Base-by-base conservation (phyloP, 2,329 filamentous ascomycete genomes). In the Reticulascus tulasneorum region DNA sequence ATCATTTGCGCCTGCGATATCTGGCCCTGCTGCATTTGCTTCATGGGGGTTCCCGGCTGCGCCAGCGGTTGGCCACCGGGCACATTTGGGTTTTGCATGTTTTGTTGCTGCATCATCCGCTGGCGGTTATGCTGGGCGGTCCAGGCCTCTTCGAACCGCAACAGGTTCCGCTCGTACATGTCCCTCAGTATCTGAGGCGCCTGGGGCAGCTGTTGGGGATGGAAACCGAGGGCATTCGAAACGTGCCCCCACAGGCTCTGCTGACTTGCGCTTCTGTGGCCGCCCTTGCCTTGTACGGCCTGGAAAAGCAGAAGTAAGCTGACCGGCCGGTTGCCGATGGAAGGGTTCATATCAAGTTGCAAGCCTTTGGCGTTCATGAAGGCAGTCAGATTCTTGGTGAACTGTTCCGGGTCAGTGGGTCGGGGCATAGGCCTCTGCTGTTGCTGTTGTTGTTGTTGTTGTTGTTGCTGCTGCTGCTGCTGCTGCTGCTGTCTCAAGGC, bases 221-320 rank as follows among this genome's bases (percentile, higher is more conserved):
- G 69, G 30, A 87, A 77, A 5, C 75, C 73, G 31, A 89, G 58
- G 20, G 73, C 65, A 38, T 79, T 75, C 2, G 86, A 82, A 36
- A 96, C 70, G 32, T 79, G 74, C 2, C 71, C 68, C 93, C 93
- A 97, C 38, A 73, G 71, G 45, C 87, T 86, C 17, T 70, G 69
- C 17, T 75, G 73, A 0, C 79, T 82, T 4, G 94, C 79, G 42
- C 74, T 78, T 48, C 84, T 85, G 37, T 84, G 93, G 6, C 89
- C 89, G 17, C 86, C 86, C 50, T 85, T 90, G 47, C 82, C 75
- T 29, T 64, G 60, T 2, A 95, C 86, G 1, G 78, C 69, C 42
- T 83, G 78, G 58, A 94, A 97, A 4, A 97, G 69, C 42, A 82
- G 75, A 53, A 87, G 77, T 10, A 96, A 63, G 49, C 84, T 83